Evolutionary conservation across 352 stramenopile genomes (phyloP), one percentile per base, ranked within the genome.

Genomic region (Phytophthora parvispora): DNA sequence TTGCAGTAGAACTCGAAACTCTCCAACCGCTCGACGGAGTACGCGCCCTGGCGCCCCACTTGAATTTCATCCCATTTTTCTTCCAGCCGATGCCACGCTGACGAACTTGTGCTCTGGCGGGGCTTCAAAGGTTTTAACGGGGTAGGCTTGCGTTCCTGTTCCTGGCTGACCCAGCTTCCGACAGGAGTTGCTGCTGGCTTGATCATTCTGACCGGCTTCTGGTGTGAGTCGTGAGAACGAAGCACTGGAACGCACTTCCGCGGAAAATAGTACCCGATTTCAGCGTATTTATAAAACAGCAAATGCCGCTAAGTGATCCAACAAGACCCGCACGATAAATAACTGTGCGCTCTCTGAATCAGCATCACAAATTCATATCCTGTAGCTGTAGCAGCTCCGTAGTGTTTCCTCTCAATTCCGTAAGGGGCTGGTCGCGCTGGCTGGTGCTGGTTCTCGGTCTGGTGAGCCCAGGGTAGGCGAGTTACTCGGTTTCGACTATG

Each of bases 1-100:
- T 60, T 71, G 48, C 49, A 71, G 27, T 66, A 71, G 28, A 36
- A 9, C 27, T 71, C 16, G 18, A 71, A 28, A 56, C 63, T 66
- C 38, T 66, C 49, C 15, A 71, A 25, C 4, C 64, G 64, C 32
- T 71, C 64, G 13, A 71, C 24, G 9, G 64, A 71, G 27, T 71
- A 71, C 13, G 55, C 48, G 3, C 64, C 64, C 29, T 67, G 64
- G 1, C 64, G 56, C n/a, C 64, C 56, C 4, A 71, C 50, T 67
- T 71, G 64, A 31, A 71, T 60, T 43, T 45, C 48, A 10, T 67
- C 50, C 56, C 64, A 67, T 7, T 15, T 48, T 20, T 69, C n/a
- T 45, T 69, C 62, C 4, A 64, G 55, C 18, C 28, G 45, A 43
- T 36, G 20, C 36, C 60, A 67, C 12, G 10, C 2, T 18, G 32